Conservation (phyloP, 2,329 filamentous ascomycete genomes). For the Elsinoe ampelina region DNA sequence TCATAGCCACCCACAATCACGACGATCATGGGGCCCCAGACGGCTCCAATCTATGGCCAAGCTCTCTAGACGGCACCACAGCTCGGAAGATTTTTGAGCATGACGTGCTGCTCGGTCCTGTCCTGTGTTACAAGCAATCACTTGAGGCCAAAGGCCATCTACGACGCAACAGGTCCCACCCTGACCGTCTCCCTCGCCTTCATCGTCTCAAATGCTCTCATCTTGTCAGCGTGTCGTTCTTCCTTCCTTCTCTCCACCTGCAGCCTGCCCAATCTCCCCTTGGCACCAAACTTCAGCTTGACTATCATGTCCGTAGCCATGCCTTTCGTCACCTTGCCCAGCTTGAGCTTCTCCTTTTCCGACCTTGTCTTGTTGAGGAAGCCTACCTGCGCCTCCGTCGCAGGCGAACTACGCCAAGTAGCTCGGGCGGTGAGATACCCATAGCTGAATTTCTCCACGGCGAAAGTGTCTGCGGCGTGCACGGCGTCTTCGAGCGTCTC, state of each 20-base stretch:
- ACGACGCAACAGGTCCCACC: slow-evolving; percentile 38
- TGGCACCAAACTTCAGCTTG: slow-evolving; percentile 75
- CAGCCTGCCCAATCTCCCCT: slow-evolving; percentile 45
- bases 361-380: slow-evolving; percentile 59
- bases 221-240: slow-evolving; percentile 31
- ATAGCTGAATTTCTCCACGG: slow-evolving; percentile 29
- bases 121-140: too few species aligned
- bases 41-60: too few species aligned
- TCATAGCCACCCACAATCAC: too few species aligned
- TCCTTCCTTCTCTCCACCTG: slow-evolving; percentile 13
- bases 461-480: slow-evolving; percentile 66
- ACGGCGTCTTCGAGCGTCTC: slow-evolving; percentile 65
- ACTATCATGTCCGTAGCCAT: slow-evolving; percentile 85
- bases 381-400: slow-evolving; percentile 53
- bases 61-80: too few species aligned
- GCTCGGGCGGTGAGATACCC: slow-evolving; percentile 57
- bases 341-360: slow-evolving; percentile 45
- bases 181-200: slow-evolving; percentile 34
- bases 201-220: slow-evolving; percentile 30
- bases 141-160: background rate
- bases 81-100: too few species aligned
- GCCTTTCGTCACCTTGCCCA: slow-evolving; percentile 61
- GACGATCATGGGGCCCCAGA: too few species aligned
- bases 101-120: too few species aligned
- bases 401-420: slow-evolving; percentile 59